phyloP scores from a whole-genome alignment of 441 rosid genomes.

The Omphalea diandra region DNA sequence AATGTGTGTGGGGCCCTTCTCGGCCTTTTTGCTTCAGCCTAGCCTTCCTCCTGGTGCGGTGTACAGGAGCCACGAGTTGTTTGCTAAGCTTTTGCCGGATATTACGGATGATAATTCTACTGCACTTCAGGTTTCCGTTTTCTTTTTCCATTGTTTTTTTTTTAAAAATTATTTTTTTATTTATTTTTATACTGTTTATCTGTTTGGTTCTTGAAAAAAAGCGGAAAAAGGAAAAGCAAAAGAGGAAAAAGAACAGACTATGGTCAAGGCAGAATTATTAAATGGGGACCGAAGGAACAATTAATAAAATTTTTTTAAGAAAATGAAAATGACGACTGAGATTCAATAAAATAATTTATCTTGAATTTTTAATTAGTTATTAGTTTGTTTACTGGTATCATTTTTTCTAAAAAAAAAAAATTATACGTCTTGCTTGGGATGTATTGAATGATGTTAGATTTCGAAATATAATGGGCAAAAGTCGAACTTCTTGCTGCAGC shows the following conservation, averaged over 20 bases:
- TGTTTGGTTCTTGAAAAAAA: slow-evolving; percentile 19
- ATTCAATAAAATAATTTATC: neutral
- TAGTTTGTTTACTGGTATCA: neutral
- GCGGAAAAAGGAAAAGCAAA: neutral
- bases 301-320: too few relatives aligned
- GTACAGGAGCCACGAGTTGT: slow-evolving; percentile 74
- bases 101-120: slow-evolving; percentile 67
- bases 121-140: slow-evolving; percentile 50
- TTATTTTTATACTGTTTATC: slow-evolving; percentile 3
- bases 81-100: slow-evolving; percentile 64
- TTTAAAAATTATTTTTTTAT: slow-evolving; percentile 23
- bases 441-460: neutral
- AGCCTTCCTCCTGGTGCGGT: slow-evolving; percentile 71
- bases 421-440: neutral
- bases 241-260: neutral
- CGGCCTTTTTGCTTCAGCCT: slow-evolving; percentile 48
- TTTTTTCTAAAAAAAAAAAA: too few relatives aligned
- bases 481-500: slow-evolving; percentile 36
- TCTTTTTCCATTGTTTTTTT: neutral
- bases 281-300: slow-evolving; percentile 1
- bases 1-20: slow-evolving; percentile 83
- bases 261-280: neutral
- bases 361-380: neutral
- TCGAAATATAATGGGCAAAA: neutral
- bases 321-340: neutral